Conservation (phyloP, 129 eudicot species). For the Logfia minima region DNA sequence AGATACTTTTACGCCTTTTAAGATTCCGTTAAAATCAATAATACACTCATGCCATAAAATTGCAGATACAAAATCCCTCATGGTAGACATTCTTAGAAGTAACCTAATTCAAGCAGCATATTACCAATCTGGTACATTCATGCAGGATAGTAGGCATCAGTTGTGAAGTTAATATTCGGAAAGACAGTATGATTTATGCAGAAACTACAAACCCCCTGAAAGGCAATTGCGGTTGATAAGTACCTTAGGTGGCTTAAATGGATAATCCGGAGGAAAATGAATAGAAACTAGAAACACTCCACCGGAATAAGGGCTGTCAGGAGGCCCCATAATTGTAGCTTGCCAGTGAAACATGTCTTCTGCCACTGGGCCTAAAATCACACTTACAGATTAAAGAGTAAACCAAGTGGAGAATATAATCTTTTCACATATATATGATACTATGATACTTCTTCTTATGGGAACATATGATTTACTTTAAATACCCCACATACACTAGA, state of each 20-base stretch:
- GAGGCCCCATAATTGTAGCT: slow-evolving; percentile 72
- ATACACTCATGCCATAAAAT: neutral
- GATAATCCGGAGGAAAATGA: slow-evolving; percentile 65
- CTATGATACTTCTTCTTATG: neutral
- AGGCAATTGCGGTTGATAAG: neutral
- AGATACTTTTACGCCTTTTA: neutral
- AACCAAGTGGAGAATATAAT: slow-evolving; percentile 16
- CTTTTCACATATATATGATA: neutral
- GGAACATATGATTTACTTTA: neutral
- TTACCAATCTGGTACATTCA: neutral
- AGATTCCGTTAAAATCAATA: neutral
- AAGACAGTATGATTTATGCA: neutral
- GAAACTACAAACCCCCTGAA: neutral
- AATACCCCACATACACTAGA: neutral
- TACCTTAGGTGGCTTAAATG: slow-evolving; percentile 71
- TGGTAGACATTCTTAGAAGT: neutral
- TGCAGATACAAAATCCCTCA: neutral
- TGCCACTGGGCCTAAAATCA: slow-evolving; percentile 57
- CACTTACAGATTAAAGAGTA: slow-evolving; percentile 28
- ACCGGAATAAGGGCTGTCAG: slow-evolving; percentile 65
- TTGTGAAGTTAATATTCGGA: neutral
- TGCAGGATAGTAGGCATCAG: neutral
- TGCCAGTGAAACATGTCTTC: slow-evolving; percentile 79
- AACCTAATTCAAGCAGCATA: neutral
- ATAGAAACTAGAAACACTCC: slow-evolving; percentile 62